Evolutionary conservation across 345 rosid species (phyloP), one percentile per base, ranked within the genome.

Genomic region (Capsella bursapastoris): DNA sequence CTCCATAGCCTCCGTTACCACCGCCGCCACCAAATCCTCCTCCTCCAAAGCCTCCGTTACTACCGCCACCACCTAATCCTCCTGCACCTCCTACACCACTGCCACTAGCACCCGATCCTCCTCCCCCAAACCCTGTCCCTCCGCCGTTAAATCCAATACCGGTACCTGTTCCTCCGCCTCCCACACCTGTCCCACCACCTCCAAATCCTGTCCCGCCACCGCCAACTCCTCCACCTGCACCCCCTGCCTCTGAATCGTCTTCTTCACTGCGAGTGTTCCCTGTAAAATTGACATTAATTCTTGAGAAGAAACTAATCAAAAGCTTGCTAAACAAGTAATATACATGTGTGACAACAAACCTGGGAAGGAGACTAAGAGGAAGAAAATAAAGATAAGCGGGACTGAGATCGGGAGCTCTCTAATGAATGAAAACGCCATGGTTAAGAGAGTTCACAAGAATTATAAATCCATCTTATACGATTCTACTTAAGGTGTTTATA

Each of bases 351-450:
- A 68, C 4, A 7, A 44, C 71, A 35, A 27, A 86, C 89, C 87
- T 70, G 55, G 49, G 73, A 44, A 74, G 63, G 82, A 80, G 64
- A 69, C 64, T 15, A 82, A 73, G 11, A 81, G n/a, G 47, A 84
- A 70, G 34, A 82, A 37, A 37, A 68, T 71, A 8, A 72, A n/a
- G 29, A 83, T 35, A 66, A 67, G 7, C 55, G 78, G 14, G 14
- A 78, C 76, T 10, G 75, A 85, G 70, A 75, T 44, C 65, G 60
- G 60, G 28, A 78, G 51, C 52, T 83, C 71, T 62, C 52, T 31
- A 16, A 58, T 59, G 28, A 56, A 16, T 49, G 66, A 61, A 25
- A 70, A 44, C 55, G 86, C 89, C 96, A 90, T 92, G 72, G 27
- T 70, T 63, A 75, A 47, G 43, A 47, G 43, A 61, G 32, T 29